phyloP scores from a whole-genome alignment of 371 early-diverging fungal species.

The Gilbertella persicaria region DNA sequence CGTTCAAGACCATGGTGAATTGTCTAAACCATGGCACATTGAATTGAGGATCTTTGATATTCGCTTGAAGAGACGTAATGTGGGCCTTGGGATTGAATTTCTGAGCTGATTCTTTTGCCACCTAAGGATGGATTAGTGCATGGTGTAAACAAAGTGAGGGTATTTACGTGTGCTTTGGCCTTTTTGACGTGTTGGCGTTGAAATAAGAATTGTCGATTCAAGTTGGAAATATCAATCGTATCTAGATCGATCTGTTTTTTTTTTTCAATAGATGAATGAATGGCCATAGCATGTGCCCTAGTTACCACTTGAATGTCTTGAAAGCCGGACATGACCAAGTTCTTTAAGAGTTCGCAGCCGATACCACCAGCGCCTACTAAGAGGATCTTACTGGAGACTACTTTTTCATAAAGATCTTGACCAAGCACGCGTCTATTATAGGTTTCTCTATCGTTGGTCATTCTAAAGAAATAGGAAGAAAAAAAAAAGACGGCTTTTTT shows the following conservation, averaged over 20 bases:
- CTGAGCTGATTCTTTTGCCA: slow-evolving; percentile 77
- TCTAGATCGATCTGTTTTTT: slow-evolving; percentile 88
- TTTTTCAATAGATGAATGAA: neutral
- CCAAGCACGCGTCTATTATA: slow-evolving; percentile 44
- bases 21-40: slow-evolving; percentile 86
- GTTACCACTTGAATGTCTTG: slow-evolving; percentile 76
- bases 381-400: slow-evolving; percentile 52
- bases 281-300: neutral
- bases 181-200: slow-evolving; percentile 90
- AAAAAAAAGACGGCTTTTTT: too few relatives aligned
- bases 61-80: slow-evolving; percentile 79
- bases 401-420: slow-evolving; percentile 34
- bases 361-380: slow-evolving; percentile 97
- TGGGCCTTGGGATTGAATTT: slow-evolving; percentile 81
- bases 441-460: slow-evolving; percentile 22
- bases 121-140: too few relatives aligned
- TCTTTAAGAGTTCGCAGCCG: slow-evolving; percentile 98
- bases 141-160: neutral
- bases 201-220: slow-evolving; percentile 99
- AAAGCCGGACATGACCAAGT: slow-evolving; percentile 91
- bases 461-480: neutral
- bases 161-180: slow-evolving; percentile 82
- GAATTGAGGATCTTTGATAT: slow-evolving; percentile 84
- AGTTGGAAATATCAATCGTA: slow-evolving; percentile 97
- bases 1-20: slow-evolving; percentile 97